Conservation (phyloP, 352 stramenopile genomes). For the Globisporangium iwayamae region DNA sequence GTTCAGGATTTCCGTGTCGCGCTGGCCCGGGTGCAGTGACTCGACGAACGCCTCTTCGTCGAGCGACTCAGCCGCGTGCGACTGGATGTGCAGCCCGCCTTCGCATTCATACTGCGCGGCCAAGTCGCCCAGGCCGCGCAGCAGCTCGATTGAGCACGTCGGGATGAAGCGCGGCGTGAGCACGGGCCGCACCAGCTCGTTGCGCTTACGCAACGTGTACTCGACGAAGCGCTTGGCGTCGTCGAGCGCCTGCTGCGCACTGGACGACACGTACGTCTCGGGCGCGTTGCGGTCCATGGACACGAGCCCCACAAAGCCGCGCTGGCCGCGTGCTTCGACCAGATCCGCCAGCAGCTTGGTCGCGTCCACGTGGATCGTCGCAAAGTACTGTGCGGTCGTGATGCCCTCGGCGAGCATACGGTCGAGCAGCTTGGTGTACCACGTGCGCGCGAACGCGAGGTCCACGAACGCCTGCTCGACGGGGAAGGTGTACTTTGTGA, state of each 20-base stretch:
- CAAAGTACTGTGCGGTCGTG: constrained; percentile 90
- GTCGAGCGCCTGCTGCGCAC: constrained; percentile 45
- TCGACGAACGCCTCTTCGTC: constrained; percentile 84
- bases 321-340: constrained; percentile 56
- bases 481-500: constrained; percentile 90
- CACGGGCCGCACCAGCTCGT: constrained; percentile 63
- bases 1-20: constrained; percentile 76
- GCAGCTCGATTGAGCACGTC: constrained; percentile 77
- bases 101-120: constrained; percentile 44
- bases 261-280: constrained; percentile 63
- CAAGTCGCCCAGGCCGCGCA: constrained; percentile 68
- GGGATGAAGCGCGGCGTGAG: constrained; percentile 90
- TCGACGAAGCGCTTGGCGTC: constrained; percentile 79
- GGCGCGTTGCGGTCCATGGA: constrained; percentile 90
- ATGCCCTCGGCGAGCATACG: constrained; percentile 74
- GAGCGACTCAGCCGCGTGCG: constrained; percentile 80
- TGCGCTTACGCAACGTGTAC: constrained; percentile 41
- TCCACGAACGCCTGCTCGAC: constrained; percentile 73
- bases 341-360: constrained; percentile 81
- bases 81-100: constrained; percentile 67
- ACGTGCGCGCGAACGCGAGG: constrained; percentile 33
- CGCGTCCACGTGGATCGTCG: constrained; percentile 76
- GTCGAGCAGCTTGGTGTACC: constrained; percentile 77
- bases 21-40: constrained; percentile 49
- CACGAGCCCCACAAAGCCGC: constrained; percentile 86